These are phyloP conservation scores for Neofusicoccum umdonicola DNA, from an alignment of 2,329 filamentous ascomycete genomes.

Conservation along the genomic window DNA sequence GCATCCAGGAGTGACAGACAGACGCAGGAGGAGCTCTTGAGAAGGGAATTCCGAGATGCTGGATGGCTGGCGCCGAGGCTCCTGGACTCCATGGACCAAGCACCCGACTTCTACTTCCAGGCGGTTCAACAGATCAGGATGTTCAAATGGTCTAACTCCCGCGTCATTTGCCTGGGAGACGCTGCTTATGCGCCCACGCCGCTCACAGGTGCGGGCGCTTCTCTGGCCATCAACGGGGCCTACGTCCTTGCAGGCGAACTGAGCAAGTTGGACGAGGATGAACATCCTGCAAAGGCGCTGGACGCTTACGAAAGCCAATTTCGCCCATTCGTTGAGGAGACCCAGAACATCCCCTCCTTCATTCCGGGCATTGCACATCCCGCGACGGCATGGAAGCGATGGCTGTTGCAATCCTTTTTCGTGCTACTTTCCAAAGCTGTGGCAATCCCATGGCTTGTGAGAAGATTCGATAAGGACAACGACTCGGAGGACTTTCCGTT, in stretches of 20 bases:
- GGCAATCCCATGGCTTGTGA: slow-evolving; percentile 19
- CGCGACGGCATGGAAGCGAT: slow-evolving; percentile 23
- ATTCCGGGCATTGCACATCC: slow-evolving; percentile 27
- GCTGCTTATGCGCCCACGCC: slow-evolving; percentile 49
- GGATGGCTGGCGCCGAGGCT: slow-evolving; percentile 13
- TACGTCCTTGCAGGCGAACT: slow-evolving; percentile 3
- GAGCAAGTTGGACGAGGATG: neutral
- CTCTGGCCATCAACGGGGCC: slow-evolving; percentile 39
- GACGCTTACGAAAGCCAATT: slow-evolving; percentile 10
- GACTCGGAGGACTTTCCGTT: slow-evolving; percentile 22
- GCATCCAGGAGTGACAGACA: slow-evolving; percentile 13
- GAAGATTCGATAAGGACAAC: slow-evolving; percentile 8
- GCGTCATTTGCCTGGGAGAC: slow-evolving; percentile 52
- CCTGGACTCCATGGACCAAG: slow-evolving; percentile 11
- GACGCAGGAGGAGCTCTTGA: slow-evolving; percentile 12
- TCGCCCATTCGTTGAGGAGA: slow-evolving; percentile 19
- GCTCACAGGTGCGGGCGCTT: slow-evolving; percentile 51
- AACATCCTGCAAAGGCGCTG: slow-evolving; percentile 1
- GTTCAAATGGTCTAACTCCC: slow-evolving; percentile 42
- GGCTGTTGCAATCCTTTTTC: slow-evolving; percentile 22
- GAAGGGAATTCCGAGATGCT: slow-evolving; percentile 22
- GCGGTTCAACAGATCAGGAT: slow-evolving; percentile 44
- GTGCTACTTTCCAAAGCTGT: slow-evolving; percentile 5
- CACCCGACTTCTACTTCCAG: slow-evolving; percentile 43
- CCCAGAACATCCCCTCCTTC: slow-evolving; percentile 24